Base-by-base conservation (phyloP, 2,329 filamentous ascomycete genomes). In the Pestalotiopsis sp. region DNA sequence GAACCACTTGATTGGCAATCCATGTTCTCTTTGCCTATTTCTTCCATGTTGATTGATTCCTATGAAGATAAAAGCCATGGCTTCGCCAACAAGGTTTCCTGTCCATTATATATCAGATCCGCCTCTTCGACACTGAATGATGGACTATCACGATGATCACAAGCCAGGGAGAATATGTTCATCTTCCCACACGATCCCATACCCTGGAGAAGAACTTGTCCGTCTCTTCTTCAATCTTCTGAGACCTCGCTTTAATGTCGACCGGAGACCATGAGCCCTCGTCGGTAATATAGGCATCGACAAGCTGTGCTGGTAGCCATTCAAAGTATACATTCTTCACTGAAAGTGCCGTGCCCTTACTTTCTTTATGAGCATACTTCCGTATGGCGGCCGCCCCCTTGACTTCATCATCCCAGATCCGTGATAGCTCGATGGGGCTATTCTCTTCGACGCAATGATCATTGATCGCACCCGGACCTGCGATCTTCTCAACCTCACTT, bases 401-500 rank as follows among this genome's bases (percentile, higher is more conserved):
- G 60, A 74, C 72, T 20, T 67, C 70, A 9, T 64, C 71, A 23
- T 69, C 73, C 89, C 89, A 91, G 1, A 78, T 79, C 20, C 73
- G 74, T 2, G 71, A 78, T 11, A 93, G 71, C 75, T 92, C 89
- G 1, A 69, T 69, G 1, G 82, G 74, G 66, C 87, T 83, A 69
- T 90, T 90, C 41, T 86, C 82, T 70, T 88, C 85, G 2, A 80
- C 78, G 7, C 73, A 71, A 71, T 87, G 81, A 25, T 84, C 81
- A n/a, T 82, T 80, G 20, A 78, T 78, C 1, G 79, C 76, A 0
- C 77, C 81, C 0, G 83, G 83, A 0, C 81, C 79, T 0, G 86
- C 85, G 31, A 93, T 83, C 77, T 92, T 93, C 63, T 91, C 90
- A 5, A 83, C 80, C 67, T 90, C 88, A 59, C 86, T 86, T 3